phyloP scores from a whole-genome alignment of 805 yeast genomes.

The Candida schatavii region DNA sequence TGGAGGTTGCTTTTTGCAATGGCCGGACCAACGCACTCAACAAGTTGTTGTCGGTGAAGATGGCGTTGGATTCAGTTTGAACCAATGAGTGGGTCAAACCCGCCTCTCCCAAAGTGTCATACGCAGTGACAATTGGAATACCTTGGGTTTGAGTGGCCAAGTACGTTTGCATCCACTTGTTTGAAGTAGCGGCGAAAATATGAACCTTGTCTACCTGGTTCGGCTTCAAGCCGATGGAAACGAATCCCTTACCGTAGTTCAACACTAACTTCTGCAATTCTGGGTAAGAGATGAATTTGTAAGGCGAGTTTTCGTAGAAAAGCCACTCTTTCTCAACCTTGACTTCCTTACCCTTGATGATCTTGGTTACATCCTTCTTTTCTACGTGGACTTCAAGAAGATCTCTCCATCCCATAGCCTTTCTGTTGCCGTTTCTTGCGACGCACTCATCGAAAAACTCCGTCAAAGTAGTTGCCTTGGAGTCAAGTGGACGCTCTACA shows the following conservation, averaged over 20 bases:
- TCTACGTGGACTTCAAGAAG: slow-evolving; percentile 73
- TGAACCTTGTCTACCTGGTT: slow-evolving; percentile 62
- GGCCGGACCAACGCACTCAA: slow-evolving; percentile 69
- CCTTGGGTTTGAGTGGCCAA: slow-evolving; percentile 74
- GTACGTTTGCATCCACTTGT: slow-evolving; percentile 86
- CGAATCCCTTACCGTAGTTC: slow-evolving; percentile 71
- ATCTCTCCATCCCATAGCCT: slow-evolving; percentile 77
- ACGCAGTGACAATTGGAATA: slow-evolving; percentile 91
- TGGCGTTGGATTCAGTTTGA: slow-evolving; percentile 74
- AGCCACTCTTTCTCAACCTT: slow-evolving; percentile 84
- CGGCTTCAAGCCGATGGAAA: slow-evolving; percentile 68
- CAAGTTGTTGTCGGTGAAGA: slow-evolving; percentile 81
- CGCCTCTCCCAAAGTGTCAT: slow-evolving; percentile 88
- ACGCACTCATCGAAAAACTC: slow-evolving; percentile 67
- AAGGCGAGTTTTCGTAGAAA: slow-evolving; percentile 75
- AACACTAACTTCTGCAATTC: slow-evolving; percentile 51
- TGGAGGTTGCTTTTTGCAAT: slow-evolving; percentile 54
- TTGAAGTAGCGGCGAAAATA: slow-evolving; percentile 84
- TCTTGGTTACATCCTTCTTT: slow-evolving; percentile 67
- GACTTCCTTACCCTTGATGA: slow-evolving; percentile 70
- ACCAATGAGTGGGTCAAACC: slow-evolving; percentile 83
- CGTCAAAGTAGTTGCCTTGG: slow-evolving; percentile 63
- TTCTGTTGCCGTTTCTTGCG: slow-evolving; percentile 48
- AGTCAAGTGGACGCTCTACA: slow-evolving; percentile 59
- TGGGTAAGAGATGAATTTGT: slow-evolving; percentile 60